phyloP scores from a whole-genome alignment of 331 rosid genomes.

The Quercus phellos region DNA sequence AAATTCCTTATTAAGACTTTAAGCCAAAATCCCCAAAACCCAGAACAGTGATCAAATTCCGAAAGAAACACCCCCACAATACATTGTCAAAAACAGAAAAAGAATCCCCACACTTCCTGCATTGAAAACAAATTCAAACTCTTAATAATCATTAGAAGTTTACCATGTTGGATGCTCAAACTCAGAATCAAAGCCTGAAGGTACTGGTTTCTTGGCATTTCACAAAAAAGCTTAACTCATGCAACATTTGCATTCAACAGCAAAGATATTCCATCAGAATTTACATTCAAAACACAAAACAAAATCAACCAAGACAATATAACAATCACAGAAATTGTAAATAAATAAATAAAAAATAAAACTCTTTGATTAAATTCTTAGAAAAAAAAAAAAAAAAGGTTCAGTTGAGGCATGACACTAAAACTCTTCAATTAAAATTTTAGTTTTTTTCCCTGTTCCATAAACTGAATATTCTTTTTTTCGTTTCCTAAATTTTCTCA shows the following conservation, averaged over 20 bases:
- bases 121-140: no score
- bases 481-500: conserved; percentile 10
- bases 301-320: neutral
- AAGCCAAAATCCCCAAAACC: neutral
- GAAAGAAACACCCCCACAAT: no score
- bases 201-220: neutral
- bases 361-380: neutral
- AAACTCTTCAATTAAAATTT: neutral
- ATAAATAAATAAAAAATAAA: neutral
- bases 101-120: no score
- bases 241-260: neutral
- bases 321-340: neutral
- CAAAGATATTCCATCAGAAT: neutral
- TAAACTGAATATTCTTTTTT: neutral
- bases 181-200: conserved; percentile 3
- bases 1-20: neutral
- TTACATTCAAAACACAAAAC: neutral
- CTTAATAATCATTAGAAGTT: no score
- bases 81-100: no score
- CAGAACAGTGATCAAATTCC: conserved; percentile 3
- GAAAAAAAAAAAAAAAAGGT: neutral
- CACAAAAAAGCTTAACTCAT: neutral
- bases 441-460: neutral
- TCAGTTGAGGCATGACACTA: neutral
- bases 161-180: neutral